Evolutionary conservation across 306 rosid species (phyloP).

Genomic region (Pyrus communis): DNA sequence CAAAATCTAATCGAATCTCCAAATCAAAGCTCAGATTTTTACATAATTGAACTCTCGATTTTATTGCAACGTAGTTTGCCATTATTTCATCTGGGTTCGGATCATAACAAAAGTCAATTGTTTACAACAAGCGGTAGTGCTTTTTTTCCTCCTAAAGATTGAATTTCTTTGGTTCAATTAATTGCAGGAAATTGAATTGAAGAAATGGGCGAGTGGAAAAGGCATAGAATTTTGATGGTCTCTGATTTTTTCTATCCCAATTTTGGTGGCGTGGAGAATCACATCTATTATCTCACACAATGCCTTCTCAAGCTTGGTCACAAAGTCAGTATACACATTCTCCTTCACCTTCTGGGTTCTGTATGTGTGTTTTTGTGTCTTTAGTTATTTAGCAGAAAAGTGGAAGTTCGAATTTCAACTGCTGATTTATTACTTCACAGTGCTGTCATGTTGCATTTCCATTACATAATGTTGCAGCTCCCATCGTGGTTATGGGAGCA

Average conservation of each 20-base stretch:
- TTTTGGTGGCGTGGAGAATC: slow-evolving; percentile 89
- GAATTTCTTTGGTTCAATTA: neutral
- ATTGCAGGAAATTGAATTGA: slow-evolving; percentile 20
- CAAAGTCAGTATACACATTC: slow-evolving; percentile 46
- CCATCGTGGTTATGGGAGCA: neutral
- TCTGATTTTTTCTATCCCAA: slow-evolving; percentile 95
- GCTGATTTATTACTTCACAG: neutral
- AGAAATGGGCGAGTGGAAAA: slow-evolving; percentile 42
- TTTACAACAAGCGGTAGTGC: neutral
- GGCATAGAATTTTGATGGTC: slow-evolving; percentile 69
- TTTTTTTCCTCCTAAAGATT: neutral
- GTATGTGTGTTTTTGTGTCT: neutral
- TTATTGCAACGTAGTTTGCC: neutral
- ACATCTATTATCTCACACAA: slow-evolving; percentile 75
- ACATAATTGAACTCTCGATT: neutral
- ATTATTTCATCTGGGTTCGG: neutral
- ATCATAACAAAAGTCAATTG: neutral
- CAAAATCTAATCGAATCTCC: neutral
- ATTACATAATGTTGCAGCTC: neutral
- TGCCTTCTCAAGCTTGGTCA: slow-evolving; percentile 87
- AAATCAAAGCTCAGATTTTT: neutral
- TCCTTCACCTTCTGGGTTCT: slow-evolving; percentile 7
- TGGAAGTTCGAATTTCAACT: neutral
- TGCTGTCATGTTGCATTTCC: neutral
- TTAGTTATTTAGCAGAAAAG: neutral